These are phyloP conservation scores for Penicillium sp. DNA, from an alignment of 2,329 filamentous ascomycete genomes.

Conservation along the genomic window DNA sequence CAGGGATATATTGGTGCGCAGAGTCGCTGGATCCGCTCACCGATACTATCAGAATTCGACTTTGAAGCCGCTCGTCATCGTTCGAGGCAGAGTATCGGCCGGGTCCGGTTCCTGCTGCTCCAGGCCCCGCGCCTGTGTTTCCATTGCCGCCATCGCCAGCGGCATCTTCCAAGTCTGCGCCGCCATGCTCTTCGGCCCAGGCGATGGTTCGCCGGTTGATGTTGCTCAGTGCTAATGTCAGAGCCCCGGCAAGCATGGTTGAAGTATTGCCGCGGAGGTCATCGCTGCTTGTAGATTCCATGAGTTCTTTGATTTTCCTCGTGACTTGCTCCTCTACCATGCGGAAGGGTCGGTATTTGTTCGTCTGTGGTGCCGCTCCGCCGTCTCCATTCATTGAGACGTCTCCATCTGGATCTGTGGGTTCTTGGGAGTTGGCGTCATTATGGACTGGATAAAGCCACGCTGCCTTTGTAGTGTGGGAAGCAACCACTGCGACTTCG, in stretches of 20 bases:
- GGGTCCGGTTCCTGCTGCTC: constrained; percentile 31
- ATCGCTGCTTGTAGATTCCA: constrained; percentile 66
- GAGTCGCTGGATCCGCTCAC: constrained; percentile 89
- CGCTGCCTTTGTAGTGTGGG: constrained; percentile 80
- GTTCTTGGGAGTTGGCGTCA: constrained; percentile 15
- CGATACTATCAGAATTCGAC: constrained; percentile 85
- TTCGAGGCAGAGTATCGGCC: constrained; percentile 30
- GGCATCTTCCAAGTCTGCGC: constrained; percentile 41
- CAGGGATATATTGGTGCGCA: constrained; percentile 89
- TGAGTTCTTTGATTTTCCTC: constrained; percentile 71
- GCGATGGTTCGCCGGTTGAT: constrained; percentile 80
- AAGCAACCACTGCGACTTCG: constrained; percentile 87
- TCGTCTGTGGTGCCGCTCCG: constrained; percentile 56
- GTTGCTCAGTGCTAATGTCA: constrained; percentile 86
- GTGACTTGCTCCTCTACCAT: constrained; percentile 82
- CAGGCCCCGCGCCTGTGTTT: constrained; percentile 37
- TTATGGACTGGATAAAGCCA: constrained; percentile 78
- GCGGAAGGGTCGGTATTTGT: constrained; percentile 93
- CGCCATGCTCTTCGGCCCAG: constrained; percentile 61
- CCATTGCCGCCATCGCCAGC: constrained; percentile 37
- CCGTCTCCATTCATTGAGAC: constrained; percentile 60
- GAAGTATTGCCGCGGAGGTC: constrained; percentile 68
- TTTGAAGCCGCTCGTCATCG: constrained; percentile 60
- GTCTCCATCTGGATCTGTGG: constrained; percentile 52
- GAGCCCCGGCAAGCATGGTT: constrained; percentile 85